A percentile compares a stretch with the other conserved stretches of the same genome.
Evolutionary conservation across 345 rosid genomes (phyloP).

Genomic region (Syzygium oleosum): DNA sequence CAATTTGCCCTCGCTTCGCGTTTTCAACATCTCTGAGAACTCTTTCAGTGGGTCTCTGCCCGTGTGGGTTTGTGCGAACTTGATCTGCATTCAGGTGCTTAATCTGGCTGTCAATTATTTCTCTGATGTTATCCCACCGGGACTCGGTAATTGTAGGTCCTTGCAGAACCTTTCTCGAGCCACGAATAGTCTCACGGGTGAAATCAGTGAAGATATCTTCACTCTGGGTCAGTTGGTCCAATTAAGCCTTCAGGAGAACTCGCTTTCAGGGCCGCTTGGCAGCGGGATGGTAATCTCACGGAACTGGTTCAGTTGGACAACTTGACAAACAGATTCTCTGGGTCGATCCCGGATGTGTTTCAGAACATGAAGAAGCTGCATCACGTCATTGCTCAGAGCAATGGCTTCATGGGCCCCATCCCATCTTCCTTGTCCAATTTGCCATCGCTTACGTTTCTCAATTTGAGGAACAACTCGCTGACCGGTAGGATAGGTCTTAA

Average conservation of each 20-base stretch:
- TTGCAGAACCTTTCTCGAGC: not conserved
- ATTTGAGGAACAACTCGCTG: not conserved
- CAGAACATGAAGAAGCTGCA: not conserved
- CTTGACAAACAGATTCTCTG: not conserved
- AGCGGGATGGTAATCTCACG: not conserved
- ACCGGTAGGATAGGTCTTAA: not conserved
- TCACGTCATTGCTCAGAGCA: not conserved
- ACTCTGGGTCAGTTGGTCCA: not conserved
- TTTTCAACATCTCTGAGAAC: not conserved
- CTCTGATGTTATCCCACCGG: not conserved
- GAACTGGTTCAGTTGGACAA: conserved; percentile 3
- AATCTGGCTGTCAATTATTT: not conserved
- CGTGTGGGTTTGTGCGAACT: not conserved
- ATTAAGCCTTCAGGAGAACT: not conserved
- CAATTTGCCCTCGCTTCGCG: not conserved
- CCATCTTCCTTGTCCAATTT: conserved; percentile 2
- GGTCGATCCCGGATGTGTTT: conserved; percentile 6
- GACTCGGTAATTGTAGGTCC: not conserved
- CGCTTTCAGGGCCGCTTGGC: not conserved
- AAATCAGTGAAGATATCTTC: not conserved
- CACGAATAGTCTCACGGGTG: not conserved
- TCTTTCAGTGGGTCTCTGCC: not conserved
- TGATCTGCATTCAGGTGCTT: not conserved
- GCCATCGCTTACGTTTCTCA: not conserved
- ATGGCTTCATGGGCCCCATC: conserved; percentile 2